Base-by-base conservation (phyloP, 2,329 filamentous ascomycete species). In the Delphinella strobiligena region DNA sequence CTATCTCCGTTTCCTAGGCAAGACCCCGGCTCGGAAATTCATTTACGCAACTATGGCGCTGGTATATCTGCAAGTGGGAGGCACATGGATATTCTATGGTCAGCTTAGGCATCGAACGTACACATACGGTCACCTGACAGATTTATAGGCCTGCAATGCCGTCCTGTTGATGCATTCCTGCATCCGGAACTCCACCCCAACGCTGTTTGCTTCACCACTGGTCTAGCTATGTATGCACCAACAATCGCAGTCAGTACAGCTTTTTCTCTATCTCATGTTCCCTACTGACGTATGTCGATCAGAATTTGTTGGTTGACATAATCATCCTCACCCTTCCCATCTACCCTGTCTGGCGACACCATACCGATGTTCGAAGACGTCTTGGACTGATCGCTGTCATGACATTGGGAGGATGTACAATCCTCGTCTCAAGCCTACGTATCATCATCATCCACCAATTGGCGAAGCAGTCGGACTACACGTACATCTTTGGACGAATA, bases 371-470 rank as follows among this genome's bases (percentile, higher is more conserved):
- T 8, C n/a, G 16, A 16, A 34, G 10, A 2, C 32, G 32, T 9
- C n/a, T 34, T n/a, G 16, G 5, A 4, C 14, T 18, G 9, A 27
- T 27, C 22, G 22, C 22, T 7, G 32, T 34, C 14, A 34, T 34
- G 32, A 34, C 16, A 10, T 16, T 34, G 16, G 32, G 32, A 4
- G 32, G 32, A n/a, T 34, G 32, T 16, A 34, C 32, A 2, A 34
- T 34, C 32, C 32, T 34, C n/a, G 16, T 34, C 14, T 34, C 32
- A n/a, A 18, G 14, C 32, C 32, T 34, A 7, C 32, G 32, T 16
- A 15, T 34, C 14, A 18, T 34, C 7, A 16, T 34, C 5, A 9
- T 34, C 14, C n/a, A 18, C 14, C 14, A 34, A 34, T 7, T 34
- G 9, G 32, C 32, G 12, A 34, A 4, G 1, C 8, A 18, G 7